Evolutionary conservation across 139 green algal genomes (phyloP).

Genomic region (Diplosphaera chodatii): DNA sequence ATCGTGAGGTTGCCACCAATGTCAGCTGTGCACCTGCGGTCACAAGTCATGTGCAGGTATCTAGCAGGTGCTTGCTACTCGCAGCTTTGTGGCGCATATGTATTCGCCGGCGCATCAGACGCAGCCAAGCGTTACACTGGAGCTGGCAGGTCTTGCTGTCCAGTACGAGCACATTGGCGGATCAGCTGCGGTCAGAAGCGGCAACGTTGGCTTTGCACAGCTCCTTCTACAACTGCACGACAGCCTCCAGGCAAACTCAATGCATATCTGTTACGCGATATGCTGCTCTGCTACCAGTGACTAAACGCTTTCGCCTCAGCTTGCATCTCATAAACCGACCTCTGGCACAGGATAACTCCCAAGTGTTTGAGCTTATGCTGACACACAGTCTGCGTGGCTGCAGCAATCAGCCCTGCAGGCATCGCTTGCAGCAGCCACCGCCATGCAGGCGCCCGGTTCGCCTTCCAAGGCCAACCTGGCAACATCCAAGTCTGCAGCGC

Average conservation of each 20-base stretch:
- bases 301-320: too few species aligned
- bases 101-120: neutral
- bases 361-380: too few species aligned
- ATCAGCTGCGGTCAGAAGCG: neutral
- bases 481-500: neutral
- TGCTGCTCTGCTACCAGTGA: too few species aligned
- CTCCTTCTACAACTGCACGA: neutral
- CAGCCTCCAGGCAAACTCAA: neutral
- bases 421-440: neutral
- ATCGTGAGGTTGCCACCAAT: too few species aligned
- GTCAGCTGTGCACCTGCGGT: too few species aligned
- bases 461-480: neutral
- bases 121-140: neutral
- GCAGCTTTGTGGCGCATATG: neutral
- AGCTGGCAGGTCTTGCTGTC: neutral
- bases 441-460: neutral
- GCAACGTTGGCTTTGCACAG: neutral
- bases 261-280: too few species aligned
- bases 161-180: neutral
- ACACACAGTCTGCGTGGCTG: too few species aligned
- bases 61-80: neutral
- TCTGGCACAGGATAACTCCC: too few species aligned
- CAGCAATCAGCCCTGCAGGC: neutral
- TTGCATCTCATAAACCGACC: too few species aligned
- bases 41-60: neutral